Conservation (phyloP, 2,329 filamentous ascomycete genomes). For the Neurospora sp. region DNA sequence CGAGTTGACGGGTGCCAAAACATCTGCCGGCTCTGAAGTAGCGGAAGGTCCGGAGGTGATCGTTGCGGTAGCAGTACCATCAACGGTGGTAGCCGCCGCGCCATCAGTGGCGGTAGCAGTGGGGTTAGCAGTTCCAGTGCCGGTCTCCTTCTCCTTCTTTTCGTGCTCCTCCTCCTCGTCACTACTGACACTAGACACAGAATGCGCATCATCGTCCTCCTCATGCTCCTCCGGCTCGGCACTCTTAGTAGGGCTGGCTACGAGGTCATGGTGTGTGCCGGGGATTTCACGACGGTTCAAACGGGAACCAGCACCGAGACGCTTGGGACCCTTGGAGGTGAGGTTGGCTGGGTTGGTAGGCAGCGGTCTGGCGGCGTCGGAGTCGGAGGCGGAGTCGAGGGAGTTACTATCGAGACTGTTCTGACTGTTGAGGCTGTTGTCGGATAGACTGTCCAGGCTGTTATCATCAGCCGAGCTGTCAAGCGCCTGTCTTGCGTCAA, state of each 20-base stretch:
- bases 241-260: background rate
- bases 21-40: background rate
- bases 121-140: background rate
- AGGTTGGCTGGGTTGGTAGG: background rate
- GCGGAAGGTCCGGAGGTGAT: background rate
- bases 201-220: background rate
- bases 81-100: background rate
- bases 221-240: conserved; percentile 2
- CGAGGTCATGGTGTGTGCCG: background rate
- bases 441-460: background rate
- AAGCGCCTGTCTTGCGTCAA: background rate
- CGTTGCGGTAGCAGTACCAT: background rate
- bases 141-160: background rate
- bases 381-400: background rate
- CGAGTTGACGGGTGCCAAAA: background rate
- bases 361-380: background rate
- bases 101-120: background rate
- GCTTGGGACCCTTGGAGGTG: background rate
- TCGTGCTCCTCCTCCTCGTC: conserved; percentile 1
- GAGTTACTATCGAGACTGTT: background rate
- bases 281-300: background rate
- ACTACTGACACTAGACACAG: conserved; percentile 2
- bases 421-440: too few species aligned
- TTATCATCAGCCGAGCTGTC: background rate
- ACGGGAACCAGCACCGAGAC: background rate